A percentile compares a stretch with the other conserved stretches of the same genome.
Evolutionary conservation across 257 asterid species (phyloP).

Genomic region (Solanum clarkiae): DNA sequence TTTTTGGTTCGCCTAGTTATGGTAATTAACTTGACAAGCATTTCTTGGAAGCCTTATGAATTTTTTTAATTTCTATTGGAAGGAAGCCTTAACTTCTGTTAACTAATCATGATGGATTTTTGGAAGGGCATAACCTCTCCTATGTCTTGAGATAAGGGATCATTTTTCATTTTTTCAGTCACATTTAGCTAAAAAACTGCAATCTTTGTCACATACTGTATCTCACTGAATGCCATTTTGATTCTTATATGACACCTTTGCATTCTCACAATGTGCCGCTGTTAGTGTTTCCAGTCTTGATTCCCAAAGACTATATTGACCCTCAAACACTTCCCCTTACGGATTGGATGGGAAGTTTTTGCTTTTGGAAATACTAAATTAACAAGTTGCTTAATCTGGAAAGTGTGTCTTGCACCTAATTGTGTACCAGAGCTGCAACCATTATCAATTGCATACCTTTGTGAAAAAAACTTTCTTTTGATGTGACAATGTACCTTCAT

Average conservation of each 20-base stretch:
- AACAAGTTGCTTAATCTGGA: background rate
- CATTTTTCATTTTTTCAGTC: background rate
- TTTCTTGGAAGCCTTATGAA: background rate
- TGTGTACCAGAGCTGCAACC: background rate
- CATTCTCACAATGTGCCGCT: background rate
- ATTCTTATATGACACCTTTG: background rate
- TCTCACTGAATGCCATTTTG: background rate
- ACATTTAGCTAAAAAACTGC: background rate
- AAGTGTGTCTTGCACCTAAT: background rate
- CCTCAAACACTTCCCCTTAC: background rate
- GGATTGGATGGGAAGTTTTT: background rate
- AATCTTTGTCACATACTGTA: background rate
- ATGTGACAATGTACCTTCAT: background rate
- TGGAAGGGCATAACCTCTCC: background rate
- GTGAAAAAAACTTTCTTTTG: background rate
- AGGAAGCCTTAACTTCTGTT: background rate
- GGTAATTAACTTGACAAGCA: background rate
- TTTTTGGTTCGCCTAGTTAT: background rate
- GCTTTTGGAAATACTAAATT: background rate
- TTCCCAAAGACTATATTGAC: background rate
- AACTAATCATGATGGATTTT: background rate
- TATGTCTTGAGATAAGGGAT: background rate
- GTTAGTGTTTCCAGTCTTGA: background rate
- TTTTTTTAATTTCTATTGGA: background rate
- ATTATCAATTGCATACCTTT: background rate